A percentile compares a stretch with the other conserved stretches of the same genome.
phyloP scores from a whole-genome alignment of 129 eudicot genomes.

The Flaveria sonorensis region DNA sequence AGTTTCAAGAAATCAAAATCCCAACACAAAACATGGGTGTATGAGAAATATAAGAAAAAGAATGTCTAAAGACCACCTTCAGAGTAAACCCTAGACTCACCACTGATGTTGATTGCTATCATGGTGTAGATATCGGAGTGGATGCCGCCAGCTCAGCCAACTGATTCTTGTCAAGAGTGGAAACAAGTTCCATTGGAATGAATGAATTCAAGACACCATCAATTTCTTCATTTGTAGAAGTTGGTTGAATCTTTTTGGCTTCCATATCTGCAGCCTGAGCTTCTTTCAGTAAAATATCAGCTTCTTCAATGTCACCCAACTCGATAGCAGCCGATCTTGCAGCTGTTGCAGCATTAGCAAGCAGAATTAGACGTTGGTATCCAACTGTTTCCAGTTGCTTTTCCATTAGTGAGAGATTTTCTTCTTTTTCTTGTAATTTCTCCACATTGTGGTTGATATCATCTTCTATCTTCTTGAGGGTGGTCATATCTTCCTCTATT shows the following conservation, averaged over 20 bases:
- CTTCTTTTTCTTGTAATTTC: conserved; percentile 55
- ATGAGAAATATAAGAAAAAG: conserved; percentile 22
- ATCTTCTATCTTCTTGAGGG: conserved; percentile 57
- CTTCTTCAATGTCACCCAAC: conserved; percentile 72
- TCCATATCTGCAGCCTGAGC: conserved; percentile 63
- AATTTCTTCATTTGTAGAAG: conserved; percentile 37
- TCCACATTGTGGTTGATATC: conserved; percentile 43
- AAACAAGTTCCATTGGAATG: conserved; percentile 66
- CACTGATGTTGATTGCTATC: conserved; percentile 22
- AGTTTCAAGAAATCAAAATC: conserved; percentile 27
- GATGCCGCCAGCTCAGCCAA: conserved; percentile 56
- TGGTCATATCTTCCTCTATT: conserved; percentile 39
- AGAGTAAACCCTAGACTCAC: neutral
- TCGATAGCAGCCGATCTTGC: conserved; percentile 64
- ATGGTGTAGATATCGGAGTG: conserved; percentile 27
- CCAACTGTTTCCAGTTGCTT: conserved; percentile 60
- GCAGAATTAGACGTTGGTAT: conserved; percentile 54
- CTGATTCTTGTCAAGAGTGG: conserved; percentile 56
- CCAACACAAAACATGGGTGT: conserved; percentile 15
- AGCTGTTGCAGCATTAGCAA: conserved; percentile 53
- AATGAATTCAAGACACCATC: conserved; percentile 39
- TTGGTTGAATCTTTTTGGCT: conserved; percentile 54
- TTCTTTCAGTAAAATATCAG: conserved; percentile 58
- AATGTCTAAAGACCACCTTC: conserved; percentile 18
- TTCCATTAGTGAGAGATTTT: conserved; percentile 50